Conservation (phyloP, 139 green algal species). For the Micractinium sp. region DNA sequence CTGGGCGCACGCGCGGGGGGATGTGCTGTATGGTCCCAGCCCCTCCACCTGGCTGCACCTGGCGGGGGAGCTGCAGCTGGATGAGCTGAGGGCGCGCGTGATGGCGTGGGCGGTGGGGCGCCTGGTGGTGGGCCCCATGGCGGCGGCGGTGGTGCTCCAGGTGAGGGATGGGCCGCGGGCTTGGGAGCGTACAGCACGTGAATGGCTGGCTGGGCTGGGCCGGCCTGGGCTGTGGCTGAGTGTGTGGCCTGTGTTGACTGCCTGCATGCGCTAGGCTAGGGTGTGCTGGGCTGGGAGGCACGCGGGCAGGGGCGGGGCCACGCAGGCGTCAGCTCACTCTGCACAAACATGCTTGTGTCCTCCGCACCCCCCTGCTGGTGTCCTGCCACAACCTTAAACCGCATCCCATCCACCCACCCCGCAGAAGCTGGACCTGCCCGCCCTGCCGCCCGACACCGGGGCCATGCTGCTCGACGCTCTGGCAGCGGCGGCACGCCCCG, state of each 20-base stretch:
- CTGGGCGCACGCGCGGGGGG: not conserved
- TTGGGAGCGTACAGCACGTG: too few relatives aligned
- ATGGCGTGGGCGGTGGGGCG: not conserved
- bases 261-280: too few relatives aligned
- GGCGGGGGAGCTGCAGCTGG: not conserved
- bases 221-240: not conserved
- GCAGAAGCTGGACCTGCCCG: not conserved
- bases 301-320: too few relatives aligned
- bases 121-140: not conserved
- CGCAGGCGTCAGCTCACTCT: not conserved
- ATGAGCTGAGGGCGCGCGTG: not conserved
- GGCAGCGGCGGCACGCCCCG: too few relatives aligned
- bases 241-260: not conserved
- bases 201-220: not conserved
- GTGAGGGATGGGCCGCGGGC: not conserved
- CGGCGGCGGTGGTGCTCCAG: not conserved
- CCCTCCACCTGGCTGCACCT: not conserved
- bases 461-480: not conserved
- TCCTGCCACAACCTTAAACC: too few relatives aligned
- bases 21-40: not conserved
- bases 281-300: too few relatives aligned
- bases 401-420: not conserved
- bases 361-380: not conserved
- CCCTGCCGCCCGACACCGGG: not conserved
- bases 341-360: not conserved